Evolutionary conservation across 2,329 filamentous ascomycete genomes (phyloP), one percentile per base, ranked within the genome.

Genomic region (Rutstroemia sydowiana): DNA sequence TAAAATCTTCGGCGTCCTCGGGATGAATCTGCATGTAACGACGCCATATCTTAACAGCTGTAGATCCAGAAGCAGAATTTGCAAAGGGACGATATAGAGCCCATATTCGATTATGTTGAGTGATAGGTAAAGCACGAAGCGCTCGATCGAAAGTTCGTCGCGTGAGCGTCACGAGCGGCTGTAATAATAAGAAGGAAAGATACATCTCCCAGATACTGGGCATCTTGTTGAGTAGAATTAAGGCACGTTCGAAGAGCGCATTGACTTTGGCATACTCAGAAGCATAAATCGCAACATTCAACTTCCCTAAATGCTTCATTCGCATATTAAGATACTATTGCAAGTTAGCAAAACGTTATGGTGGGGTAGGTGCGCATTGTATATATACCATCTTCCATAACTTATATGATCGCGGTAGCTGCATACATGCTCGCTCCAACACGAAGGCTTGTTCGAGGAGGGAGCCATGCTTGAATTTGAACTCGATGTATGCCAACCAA

Each of bases 121-220:
- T 95, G 56, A 96, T 82, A 2, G 95, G 93, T 37, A 98, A 76
- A 5, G 95, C 92, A 57, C 92, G 84, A 42, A 98, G 77, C 11
- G 93, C 91, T 54, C 90, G 84, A 70, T 98, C 92, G 71, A 98
- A 98, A 1, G 88, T 88, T 58, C 84, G 83, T 54, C 93, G 82
- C 23, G 89, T 95, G 52, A 83, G 77, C 7, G 92, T 96, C 55
- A 98, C 83, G 49, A 95, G 74, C n/a, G 93, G 93, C 68, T 98
- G 93, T 64, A 87, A 82, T 66, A 92, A 82, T 53, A 98, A 75
- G 66, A 98, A 97, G 45, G 79, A 79, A 56, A 98, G 82, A 68
- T 96, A 98, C 83, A 97, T 88, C 68, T 96, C 91, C 95, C 93
- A 98, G 66, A 98, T 93, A 60, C 83, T 81, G 21, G 95, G 93